phyloP scores from a whole-genome alignment of 2,329 filamentous ascomycete genomes.

The Talaromyces islandicus region DNA sequence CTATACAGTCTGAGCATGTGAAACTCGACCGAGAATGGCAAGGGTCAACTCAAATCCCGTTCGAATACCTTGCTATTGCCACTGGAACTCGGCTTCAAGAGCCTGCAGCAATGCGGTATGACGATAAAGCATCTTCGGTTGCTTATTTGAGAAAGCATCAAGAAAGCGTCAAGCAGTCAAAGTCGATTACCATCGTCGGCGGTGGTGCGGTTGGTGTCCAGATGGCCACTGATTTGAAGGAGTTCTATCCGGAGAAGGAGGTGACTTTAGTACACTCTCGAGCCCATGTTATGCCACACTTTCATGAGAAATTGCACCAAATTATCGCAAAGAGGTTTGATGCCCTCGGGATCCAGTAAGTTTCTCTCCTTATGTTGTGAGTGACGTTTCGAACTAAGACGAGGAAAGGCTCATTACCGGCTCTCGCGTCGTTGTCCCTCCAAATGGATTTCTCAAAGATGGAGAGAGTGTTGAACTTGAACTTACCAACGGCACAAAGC shows the following conservation, averaged over 20 bases:
- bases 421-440: constrained; percentile 22
- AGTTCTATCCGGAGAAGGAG: constrained; percentile 41
- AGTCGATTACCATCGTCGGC: constrained; percentile 35
- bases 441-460: constrained; percentile 20
- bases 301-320: constrained; percentile 25
- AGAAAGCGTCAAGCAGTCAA: constrained; percentile 20
- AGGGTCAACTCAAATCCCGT: constrained; percentile 24
- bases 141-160: constrained; percentile 29
- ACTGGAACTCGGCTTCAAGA: constrained; percentile 28
- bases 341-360: constrained; percentile 24
- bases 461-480: constrained; percentile 21
- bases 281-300: constrained; percentile 28
- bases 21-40: constrained; percentile 31
- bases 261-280: constrained; percentile 46
- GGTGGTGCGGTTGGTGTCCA: constrained; percentile 48
- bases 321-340: constrained; percentile 27
- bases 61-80: constrained; percentile 28
- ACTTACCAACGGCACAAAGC: constrained; percentile 23
- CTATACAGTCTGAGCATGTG: constrained; percentile 21
- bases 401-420: constrained; percentile 21
- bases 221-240: constrained; percentile 46
- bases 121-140: constrained; percentile 28
- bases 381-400: not conserved
- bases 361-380: not conserved
- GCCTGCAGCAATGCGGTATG: constrained; percentile 26